Evolutionary conservation across 345 rosid genomes (phyloP), one percentile per base, ranked within the genome.

Genomic region (Geranium brycei): DNA sequence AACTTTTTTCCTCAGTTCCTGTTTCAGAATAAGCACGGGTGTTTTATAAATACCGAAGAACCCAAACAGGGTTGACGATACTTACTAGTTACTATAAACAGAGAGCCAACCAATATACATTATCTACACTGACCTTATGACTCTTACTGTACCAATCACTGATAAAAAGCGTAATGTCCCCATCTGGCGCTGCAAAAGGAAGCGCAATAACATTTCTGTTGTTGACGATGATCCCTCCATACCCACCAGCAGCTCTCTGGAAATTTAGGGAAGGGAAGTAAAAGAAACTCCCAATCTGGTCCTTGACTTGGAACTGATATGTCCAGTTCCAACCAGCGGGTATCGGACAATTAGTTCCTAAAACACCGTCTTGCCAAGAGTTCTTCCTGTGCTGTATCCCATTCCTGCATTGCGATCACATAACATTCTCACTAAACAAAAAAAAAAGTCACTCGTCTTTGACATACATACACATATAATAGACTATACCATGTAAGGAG

Each of bases 321-420:
- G 95, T 91, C 91, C 95, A 88, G 66, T 85, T 91, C 85, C 86
- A 78, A 62, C 96, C 91, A 31, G 91, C 76, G 64, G 83, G 89
- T 47, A 91, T 88, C 7, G 95, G 95, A 68, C 97, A 88, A 77
- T 86, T 91, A 35, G 97, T 85, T 65, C 95, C 98, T 28, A 70
- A 73, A 63, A 89, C 96, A 61, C 96, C 95, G 64, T 91, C 96
- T 75, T 88, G 91, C 98, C 98, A 87, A 67, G 91, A 85, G 71
- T 89, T 87, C 74, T 84, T 85, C 75, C 96, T 76, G 32, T 82
- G 85, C 47, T 91, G 95, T 67, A 87, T 40, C 2, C 90, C 91
- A 75, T 91, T 89, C 89, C 91, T 82, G 59, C 67, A 71, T 28
- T 31, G 57, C 10, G 63, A 11, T 5, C 19, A 18, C 32, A 57